Evolutionary conservation across 2,329 filamentous ascomycete species (phyloP).

Genomic region (Aspergillus piperis): DNA sequence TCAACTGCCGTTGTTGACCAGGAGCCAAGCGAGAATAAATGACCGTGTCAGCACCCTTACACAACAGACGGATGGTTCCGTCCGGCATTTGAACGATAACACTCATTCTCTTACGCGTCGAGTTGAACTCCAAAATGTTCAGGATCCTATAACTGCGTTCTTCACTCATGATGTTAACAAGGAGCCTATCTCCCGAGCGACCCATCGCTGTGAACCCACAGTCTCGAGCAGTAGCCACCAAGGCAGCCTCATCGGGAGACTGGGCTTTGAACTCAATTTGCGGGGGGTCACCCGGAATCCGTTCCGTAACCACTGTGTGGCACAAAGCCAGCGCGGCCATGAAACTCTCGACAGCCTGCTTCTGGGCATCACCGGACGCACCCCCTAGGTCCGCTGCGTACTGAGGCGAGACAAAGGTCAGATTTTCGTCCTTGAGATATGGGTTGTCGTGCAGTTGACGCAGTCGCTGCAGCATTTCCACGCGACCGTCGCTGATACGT

Average conservation of each 20-base stretch:
- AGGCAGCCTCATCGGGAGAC: slow-evolving; percentile 4
- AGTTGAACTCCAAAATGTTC: slow-evolving; percentile 8
- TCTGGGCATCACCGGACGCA: slow-evolving; percentile 3
- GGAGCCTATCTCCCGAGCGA: slow-evolving; percentile 2
- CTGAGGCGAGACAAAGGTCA: slow-evolving; percentile 4
- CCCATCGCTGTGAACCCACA: slow-evolving; percentile 3
- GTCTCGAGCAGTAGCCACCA: slow-evolving; percentile 8
- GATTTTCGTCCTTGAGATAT: slow-evolving; percentile 3
- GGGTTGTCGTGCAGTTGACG: slow-evolving; percentile 8
- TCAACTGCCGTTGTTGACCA: slow-evolving; percentile 1
- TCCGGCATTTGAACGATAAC: slow-evolving; percentile 7
- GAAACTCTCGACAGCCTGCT: background rate
- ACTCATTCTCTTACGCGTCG: slow-evolving; percentile 8
- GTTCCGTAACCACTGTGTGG: slow-evolving; percentile 9
- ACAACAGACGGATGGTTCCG: slow-evolving; percentile 5
- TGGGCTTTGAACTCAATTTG: slow-evolving; percentile 10
- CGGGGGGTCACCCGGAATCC: slow-evolving; percentile 3
- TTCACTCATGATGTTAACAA: slow-evolving; percentile 5
- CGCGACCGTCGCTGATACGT: slow-evolving; percentile 2
- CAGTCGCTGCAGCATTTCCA: slow-evolving; percentile 5
- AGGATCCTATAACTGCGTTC: slow-evolving; percentile 4
- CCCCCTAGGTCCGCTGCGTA: slow-evolving; percentile 3
- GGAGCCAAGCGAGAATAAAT: slow-evolving; percentile 6
- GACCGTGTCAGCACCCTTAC: slow-evolving; percentile 5
- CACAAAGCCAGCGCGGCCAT: slow-evolving; percentile 2